Evolutionary conservation across 306 rosid genomes (phyloP).

Genomic region (Arachis stenosperma): DNA sequence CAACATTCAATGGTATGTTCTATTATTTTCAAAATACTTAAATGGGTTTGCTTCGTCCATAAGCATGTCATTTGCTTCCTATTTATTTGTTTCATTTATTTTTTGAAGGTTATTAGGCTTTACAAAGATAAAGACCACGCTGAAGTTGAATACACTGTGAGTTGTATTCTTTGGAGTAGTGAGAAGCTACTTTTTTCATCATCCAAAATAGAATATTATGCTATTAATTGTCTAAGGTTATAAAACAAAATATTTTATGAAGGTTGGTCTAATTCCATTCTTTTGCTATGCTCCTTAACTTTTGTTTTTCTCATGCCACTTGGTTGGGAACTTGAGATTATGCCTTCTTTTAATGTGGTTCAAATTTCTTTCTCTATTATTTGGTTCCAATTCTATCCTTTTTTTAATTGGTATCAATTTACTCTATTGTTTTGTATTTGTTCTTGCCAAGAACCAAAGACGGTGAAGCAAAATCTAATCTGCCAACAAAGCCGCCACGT

Average conservation of each 20-base stretch:
- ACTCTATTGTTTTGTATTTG: too few relatives aligned
- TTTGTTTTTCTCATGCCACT: too few relatives aligned
- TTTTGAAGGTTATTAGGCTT: constrained; percentile 70
- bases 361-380: too few relatives aligned
- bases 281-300: too few relatives aligned
- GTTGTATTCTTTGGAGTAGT: constrained; percentile 32
- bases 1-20: not conserved
- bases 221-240: constrained; percentile 27
- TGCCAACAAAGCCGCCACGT: too few relatives aligned
- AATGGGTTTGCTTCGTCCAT: not conserved
- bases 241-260: constrained; percentile 45
- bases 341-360: too few relatives aligned
- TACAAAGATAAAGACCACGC: constrained; percentile 87
- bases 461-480: too few relatives aligned
- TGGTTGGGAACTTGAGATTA: too few relatives aligned
- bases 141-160: constrained; percentile 84
- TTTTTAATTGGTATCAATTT: too few relatives aligned
- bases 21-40: not conserved
- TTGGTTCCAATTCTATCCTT: too few relatives aligned
- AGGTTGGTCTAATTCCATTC: constrained; percentile 78
- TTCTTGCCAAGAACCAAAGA: too few relatives aligned
- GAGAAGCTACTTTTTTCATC: not conserved
- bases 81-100: not conserved
- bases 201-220: constrained; percentile 1
- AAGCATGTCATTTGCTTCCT: constrained; percentile 24